Conservation (phyloP, 257 asterid genomes). For the Paulownia fortunei region DNA sequence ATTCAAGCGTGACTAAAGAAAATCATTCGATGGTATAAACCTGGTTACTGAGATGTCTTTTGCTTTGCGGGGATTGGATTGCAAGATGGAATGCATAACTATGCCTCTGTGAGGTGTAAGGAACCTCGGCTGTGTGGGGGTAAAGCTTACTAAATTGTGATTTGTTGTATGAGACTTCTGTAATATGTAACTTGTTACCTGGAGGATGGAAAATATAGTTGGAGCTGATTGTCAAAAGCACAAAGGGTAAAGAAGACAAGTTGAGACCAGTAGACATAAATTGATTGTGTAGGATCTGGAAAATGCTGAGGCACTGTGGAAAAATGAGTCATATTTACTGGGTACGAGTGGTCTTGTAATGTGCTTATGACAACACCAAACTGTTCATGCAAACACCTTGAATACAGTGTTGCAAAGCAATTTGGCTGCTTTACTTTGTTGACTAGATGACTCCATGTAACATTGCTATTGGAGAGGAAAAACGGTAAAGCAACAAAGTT, state of each 20-base stretch:
- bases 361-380: too few relatives aligned
- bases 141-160: background rate
- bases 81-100: background rate
- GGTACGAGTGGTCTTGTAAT: too few relatives aligned
- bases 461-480: background rate
- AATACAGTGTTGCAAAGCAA: background rate
- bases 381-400: background rate
- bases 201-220: background rate
- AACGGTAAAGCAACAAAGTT: background rate
- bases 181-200: background rate
- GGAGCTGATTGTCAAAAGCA: background rate
- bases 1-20: background rate
- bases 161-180: background rate
- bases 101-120: background rate
- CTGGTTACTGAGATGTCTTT: background rate
- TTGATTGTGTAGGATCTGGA: background rate
- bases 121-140: background rate
- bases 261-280: too few relatives aligned
- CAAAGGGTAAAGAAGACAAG: too few relatives aligned
- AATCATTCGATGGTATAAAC: background rate
- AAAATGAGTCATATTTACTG: too few relatives aligned
- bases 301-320: background rate
- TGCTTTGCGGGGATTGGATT: slow-evolving; percentile 14
- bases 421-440: background rate
- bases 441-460: background rate